Evolutionary conservation across 176 grass and related monocot genomes (phyloP), one percentile per base, ranked within the genome.

Genomic region (Saccharum officinarum): DNA sequence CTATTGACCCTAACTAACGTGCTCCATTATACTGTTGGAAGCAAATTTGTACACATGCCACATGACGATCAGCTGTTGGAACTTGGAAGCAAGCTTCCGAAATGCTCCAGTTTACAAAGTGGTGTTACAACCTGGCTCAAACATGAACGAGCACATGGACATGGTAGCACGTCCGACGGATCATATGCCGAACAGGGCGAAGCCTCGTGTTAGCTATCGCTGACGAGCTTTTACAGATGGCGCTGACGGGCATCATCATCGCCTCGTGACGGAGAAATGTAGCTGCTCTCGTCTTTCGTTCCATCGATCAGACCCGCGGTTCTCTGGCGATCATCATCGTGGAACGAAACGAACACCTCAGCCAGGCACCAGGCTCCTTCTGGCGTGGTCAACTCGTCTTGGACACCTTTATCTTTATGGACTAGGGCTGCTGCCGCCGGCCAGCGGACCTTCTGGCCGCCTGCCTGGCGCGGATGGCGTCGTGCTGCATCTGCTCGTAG

Each of bases 401-500:
- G 38, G 76, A 60, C 69, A 84, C 76, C 76, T 89, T 68, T 6
- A 0, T 74, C 76, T 3, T 57, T 16, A 0, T 0, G 41, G 7
- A 23, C 28, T 12, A 36, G 71, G 7, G 49, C 49, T 52, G 39
- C 55, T 15, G 34, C 45, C 36, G 78, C 54, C 83, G 79, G 36
- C 67, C 12, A 11, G 68, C 14, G 17, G 80, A 82, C 36, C 33
- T 64, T 13, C 33, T 64, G 18, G 82, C 68, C 3, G 67, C 67
- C 17, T 57, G 75, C 87, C 87, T 47, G 1, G 16, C 69, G 12
- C 66, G 44, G 28, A 67, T 13, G 52, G 71, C 83, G 72, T 94
- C 92, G 54, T 69, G 80, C 83, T 94, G 76, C 71, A 94, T 94
- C 83, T 89, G 92, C 83, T 91, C 86, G 73, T 78, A 8, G 10